Evolutionary conservation across 306 rosid species (phyloP), one percentile per base, ranked within the genome.

Genomic region (Inga oerstediana): DNA sequence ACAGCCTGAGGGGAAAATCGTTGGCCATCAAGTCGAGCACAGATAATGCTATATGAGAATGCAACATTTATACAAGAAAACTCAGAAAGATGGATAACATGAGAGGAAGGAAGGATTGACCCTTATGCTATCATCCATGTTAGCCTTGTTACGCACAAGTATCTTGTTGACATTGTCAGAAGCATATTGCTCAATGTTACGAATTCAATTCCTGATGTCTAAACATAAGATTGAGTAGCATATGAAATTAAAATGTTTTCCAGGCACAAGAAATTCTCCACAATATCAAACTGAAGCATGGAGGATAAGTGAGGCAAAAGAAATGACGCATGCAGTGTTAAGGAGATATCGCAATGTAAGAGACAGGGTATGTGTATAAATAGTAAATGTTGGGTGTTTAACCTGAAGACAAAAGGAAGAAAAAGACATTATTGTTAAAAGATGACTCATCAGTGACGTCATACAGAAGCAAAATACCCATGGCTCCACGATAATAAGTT

Each of bases 111-210:
- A 19, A 62, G 71, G 74, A 74, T 91, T 32, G 76, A 93, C 97
- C 92, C 97, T 88, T 88, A 88, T 93, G 91, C 93, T 93, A 85
- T 93, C 97, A 86, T 93, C 97, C 97, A 93, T 93, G 86, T 93
- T 95, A 84, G 97, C 97, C 82, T 93, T 93, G 92, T 93, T 93
- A 32, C 95, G 95, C 81, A 93, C 93, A 72, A 93, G 92, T 83
- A 93, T 88, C 92, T 93, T 93, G 92, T 91, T 93, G 77, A 93
- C 97, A 88, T 93, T 93, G 89, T 93, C 97, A 80, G 97, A 93
- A 79, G 97, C 97, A 85, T 93, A 95, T 74, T 93, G 97, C 88
- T 93, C 97, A 76, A 93, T 93, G 88, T 93, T 93, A 73, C 95
- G 97, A 75, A 93, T 91, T 95, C 97, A 93, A 84, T 93, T 93